Base-by-base conservation (phyloP, 768 basidiomycete species). In the Boletus rubescentipes region DNA sequence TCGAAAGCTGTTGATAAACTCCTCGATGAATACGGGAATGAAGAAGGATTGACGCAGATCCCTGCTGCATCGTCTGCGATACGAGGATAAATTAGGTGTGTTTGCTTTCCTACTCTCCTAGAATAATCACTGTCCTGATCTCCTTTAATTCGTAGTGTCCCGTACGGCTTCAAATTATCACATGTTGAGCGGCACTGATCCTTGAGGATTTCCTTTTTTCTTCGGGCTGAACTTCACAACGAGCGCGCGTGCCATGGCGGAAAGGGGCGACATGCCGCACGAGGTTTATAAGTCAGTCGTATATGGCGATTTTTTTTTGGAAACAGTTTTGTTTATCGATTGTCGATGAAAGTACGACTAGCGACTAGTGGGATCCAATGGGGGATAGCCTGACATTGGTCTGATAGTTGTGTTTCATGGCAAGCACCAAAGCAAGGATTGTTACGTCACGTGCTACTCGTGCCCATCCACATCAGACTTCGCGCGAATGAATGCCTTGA, bases 171-270 rank as follows among this genome's bases (percentile, higher is more conserved):
- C 20, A 34, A 41, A 5, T 47, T 51, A 18, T 15, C 40, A 15
- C 23, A n/a, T 31, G 11, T 36, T 29, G 38, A 42, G 15, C 5
- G 2, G 14, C 16, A 20, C 62, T 63, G n/a, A 58, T 50, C 39
- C 23, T 42, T 8, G 52, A 92, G 90, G 9, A 79, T 95, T 18
- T 94, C 94, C 0, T 96, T n/a, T 96, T 73, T 97, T 97, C 78
- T 96, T 90, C 58, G 94, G 96, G 68, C 93, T 94, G 0, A 91
- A 90, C 53, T 93, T 91, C 62, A 75, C 85, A 54, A 89, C 93
- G 0, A 53, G 74, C 2, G 73, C 43, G 70, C 77, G 58, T 32
- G 61, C 79, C 10, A 36, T 48, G 18, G 46, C 16, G 15, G 30
- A 47, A 32, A 46, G 49, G 4, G 56, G 34, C 21, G 54, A 67